Evolutionary conservation across 2,329 filamentous ascomycete species (phyloP).

Genomic region (Graphilbum ipis-grandicollis): DNA sequence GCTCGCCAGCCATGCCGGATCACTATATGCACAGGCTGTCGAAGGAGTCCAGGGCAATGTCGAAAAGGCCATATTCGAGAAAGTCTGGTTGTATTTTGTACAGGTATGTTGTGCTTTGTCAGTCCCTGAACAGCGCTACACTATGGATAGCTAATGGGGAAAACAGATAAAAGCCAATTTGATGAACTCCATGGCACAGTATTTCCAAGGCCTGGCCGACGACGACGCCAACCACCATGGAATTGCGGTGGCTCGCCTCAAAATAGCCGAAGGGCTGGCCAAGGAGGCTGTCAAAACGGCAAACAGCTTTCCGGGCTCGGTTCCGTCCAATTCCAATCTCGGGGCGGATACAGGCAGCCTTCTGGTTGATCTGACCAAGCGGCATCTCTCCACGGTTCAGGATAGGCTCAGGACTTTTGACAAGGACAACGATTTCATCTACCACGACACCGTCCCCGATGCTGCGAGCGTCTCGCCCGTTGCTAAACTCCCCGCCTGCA

Average conservation of each 20-base stretch:
- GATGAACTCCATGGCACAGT: constrained; percentile 74
- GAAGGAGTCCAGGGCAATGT: constrained; percentile 92
- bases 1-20: constrained; percentile 76
- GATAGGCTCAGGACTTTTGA: constrained; percentile 59
- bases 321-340: constrained; percentile 69
- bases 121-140: too few species aligned
- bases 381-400: constrained; percentile 65
- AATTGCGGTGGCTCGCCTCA: constrained; percentile 64
- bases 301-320: constrained; percentile 61
- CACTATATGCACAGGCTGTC: constrained; percentile 70
- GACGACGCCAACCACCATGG: constrained; percentile 80
- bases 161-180: constrained; percentile 58
- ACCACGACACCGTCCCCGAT: constrained; percentile 78
- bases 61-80: constrained; percentile 79
- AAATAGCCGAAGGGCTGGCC: constrained; percentile 60
- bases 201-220: constrained; percentile 83
- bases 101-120: constrained; percentile 38
- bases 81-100: constrained; percentile 72
- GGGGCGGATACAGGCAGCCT: constrained; percentile 58
- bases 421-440: constrained; percentile 97
- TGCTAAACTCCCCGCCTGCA: constrained; percentile 82
- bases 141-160: too few species aligned
- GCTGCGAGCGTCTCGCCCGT: constrained; percentile 70
- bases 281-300: constrained; percentile 65
- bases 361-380: constrained; percentile 66